These are phyloP conservation scores for Trichoderma sp. DNA, from an alignment of 2,329 filamentous ascomycete genomes.

Conservation along the genomic window DNA sequence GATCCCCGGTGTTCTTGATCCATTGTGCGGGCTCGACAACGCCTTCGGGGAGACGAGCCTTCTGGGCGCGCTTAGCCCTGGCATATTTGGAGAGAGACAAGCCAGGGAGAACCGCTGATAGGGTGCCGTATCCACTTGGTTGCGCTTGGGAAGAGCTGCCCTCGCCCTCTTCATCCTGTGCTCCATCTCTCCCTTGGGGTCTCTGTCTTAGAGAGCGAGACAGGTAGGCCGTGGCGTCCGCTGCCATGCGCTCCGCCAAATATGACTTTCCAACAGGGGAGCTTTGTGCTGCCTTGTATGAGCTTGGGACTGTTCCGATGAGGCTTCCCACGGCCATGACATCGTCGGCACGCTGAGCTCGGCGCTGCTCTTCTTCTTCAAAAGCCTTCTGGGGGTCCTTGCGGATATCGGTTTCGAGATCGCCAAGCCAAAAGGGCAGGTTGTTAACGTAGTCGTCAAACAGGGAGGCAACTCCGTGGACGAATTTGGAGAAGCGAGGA, in stretches of 20 bases:
- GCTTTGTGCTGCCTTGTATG: constrained; percentile 61
- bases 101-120: constrained; percentile 75
- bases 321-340: constrained; percentile 89
- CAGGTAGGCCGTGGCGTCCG: constrained; percentile 44
- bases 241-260: constrained; percentile 56
- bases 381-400: constrained; percentile 89
- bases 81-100: constrained; percentile 82
- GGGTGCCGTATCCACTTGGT: constrained; percentile 50
- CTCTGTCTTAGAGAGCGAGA: constrained; percentile 33
- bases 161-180: constrained; percentile 40
- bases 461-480: constrained; percentile 85
- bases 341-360: constrained; percentile 79
- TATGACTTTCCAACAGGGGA: constrained; percentile 71
- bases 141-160: constrained; percentile 38
- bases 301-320: constrained; percentile 60
- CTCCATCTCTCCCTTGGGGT: constrained; percentile 29
- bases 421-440: constrained; percentile 92
- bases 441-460: constrained; percentile 97
- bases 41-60: constrained; percentile 72
- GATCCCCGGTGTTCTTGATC: constrained; percentile 91
- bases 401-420: constrained; percentile 90
- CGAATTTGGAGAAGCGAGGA: constrained; percentile 93
- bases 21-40: constrained; percentile 82
- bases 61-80: constrained; percentile 53
- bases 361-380: constrained; percentile 84